These are phyloP conservation scores for Suhomyces prunicola DNA, from an alignment of 805 yeast species.

Conservation along the genomic window DNA sequence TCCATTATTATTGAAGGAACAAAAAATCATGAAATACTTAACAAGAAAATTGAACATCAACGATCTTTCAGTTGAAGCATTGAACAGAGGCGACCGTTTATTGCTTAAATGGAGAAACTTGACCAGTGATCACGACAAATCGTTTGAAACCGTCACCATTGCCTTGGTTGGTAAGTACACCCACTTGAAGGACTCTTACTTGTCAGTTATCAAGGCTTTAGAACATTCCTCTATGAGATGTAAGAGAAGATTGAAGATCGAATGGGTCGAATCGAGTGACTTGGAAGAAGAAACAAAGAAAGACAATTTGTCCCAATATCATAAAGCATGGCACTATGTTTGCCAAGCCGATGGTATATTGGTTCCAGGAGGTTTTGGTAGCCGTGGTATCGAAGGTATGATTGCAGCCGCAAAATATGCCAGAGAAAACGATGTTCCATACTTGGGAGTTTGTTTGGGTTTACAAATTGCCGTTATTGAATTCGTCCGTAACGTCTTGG, in stretches of 20 bases:
- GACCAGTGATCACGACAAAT: constrained; percentile 76
- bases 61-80: constrained; percentile 49
- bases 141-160: constrained; percentile 84
- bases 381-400: constrained; percentile 98
- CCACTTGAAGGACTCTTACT: constrained; percentile 88
- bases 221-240: constrained; percentile 95
- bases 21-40: constrained; percentile 74
- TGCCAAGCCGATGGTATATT: constrained; percentile 94
- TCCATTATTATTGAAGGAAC: constrained; percentile 86
- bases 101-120: constrained; percentile 76
- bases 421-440: constrained; percentile 92
- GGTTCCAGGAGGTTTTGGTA: constrained; percentile 98
- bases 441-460: constrained; percentile 95
- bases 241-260: constrained; percentile 76
- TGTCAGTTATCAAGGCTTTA: constrained; percentile 90
- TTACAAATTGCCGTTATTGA: constrained; percentile 96
- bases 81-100: constrained; percentile 62
- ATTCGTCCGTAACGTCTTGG: constrained; percentile 77
- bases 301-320: constrained; percentile 70
- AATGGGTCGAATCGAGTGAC: constrained; percentile 95
- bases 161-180: constrained; percentile 98
- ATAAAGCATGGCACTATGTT: constrained; percentile 91
- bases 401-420: constrained; percentile 96
- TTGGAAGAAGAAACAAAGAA: constrained; percentile 72
- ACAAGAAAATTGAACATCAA: constrained; percentile 62